phyloP scores from a whole-genome alignment of 2,329 filamentous ascomycete genomes.

The Coleophoma eucalyptorum region DNA sequence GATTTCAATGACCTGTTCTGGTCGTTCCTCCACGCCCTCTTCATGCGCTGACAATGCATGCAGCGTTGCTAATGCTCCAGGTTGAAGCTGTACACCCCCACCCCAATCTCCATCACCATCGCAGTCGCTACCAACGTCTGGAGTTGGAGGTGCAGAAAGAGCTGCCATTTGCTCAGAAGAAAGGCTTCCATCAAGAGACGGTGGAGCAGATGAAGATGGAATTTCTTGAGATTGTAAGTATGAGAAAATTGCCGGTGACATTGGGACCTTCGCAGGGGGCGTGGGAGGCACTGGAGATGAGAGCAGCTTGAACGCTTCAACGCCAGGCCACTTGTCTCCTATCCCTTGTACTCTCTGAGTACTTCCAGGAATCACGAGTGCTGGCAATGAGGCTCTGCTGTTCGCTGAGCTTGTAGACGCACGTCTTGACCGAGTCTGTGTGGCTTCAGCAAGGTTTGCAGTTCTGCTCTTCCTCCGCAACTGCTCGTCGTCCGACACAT shows the following conservation, averaged over 20 bases:
- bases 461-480: constrained; percentile 37
- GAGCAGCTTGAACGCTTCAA: constrained; percentile 41
- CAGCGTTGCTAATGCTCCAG: constrained; percentile 75
- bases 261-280: constrained; percentile 64
- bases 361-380: constrained; percentile 44
- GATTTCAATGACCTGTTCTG: constrained; percentile 51
- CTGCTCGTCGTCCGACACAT: constrained; percentile 75
- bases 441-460: constrained; percentile 16
- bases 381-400: constrained; percentile 34
- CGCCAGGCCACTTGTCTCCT: constrained; percentile 42
- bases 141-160: constrained; percentile 81
- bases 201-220: constrained; percentile 74
- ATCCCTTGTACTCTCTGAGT: not conserved
- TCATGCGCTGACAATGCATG: constrained; percentile 63
- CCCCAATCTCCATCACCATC: constrained; percentile 61
- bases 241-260: constrained; percentile 71
- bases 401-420: constrained; percentile 17
- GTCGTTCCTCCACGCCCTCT: constrained; percentile 58
- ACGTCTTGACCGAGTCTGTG: constrained; percentile 26
- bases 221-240: constrained; percentile 68
- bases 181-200: constrained; percentile 79
- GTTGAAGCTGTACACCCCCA: constrained; percentile 67
- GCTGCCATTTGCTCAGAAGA: constrained; percentile 83
- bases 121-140: constrained; percentile 59
- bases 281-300: constrained; percentile 59